phyloP scores from a whole-genome alignment of 2,329 filamentous ascomycete genomes.

The Colletotrichum lindemuthianum region DNA sequence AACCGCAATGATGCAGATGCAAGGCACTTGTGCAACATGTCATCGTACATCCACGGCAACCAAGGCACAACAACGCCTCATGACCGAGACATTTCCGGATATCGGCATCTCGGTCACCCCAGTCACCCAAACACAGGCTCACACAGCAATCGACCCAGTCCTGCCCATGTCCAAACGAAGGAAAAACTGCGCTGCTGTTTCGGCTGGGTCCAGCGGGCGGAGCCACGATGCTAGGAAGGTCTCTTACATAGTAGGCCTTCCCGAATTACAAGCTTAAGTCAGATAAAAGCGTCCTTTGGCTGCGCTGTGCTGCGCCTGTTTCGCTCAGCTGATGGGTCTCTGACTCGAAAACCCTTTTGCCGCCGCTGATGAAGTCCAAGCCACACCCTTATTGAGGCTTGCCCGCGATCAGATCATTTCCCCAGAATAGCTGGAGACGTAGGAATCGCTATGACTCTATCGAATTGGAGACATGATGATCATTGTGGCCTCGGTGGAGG shows the following conservation, averaged over 20 bases:
- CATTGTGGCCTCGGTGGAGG: too few relatives aligned
- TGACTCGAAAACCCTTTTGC: neutral
- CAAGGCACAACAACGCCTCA: conserved; percentile 3
- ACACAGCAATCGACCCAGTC: neutral
- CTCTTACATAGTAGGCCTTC: too few relatives aligned
- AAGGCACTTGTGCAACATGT: too few relatives aligned
- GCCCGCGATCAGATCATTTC: too few relatives aligned
- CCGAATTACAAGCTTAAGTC: neutral
- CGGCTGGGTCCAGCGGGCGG: neutral
- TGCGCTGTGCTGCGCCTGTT: neutral
- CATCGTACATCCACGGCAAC: neutral
- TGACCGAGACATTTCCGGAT: conserved; percentile 24
- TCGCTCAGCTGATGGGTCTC: neutral
- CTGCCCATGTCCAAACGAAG: neutral
- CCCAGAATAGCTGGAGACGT: too few relatives aligned
- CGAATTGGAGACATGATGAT: neutral
- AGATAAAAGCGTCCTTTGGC: neutral
- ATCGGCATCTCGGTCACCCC: conserved; percentile 24
- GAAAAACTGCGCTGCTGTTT: neutral
- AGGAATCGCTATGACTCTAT: too few relatives aligned
- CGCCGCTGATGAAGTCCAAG: neutral
- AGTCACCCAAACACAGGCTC: conserved; percentile 1
- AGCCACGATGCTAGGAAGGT: neutral
- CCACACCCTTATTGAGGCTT: too few relatives aligned
- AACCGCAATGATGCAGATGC: too few relatives aligned